Evolutionary conservation across 306 rosid genomes (phyloP).

Genomic region (Cicer cuneatum): DNA sequence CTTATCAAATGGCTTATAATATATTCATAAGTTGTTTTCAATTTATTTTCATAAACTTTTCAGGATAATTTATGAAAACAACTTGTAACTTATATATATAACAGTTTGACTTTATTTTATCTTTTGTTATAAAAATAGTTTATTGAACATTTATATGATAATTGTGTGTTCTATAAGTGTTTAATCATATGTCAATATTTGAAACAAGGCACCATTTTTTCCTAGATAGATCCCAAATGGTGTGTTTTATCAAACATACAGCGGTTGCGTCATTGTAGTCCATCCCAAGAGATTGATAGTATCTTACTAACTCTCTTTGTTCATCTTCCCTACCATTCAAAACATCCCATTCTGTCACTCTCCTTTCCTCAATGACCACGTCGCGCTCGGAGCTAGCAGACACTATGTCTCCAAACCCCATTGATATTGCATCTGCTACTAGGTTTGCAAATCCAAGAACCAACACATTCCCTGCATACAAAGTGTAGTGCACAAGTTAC

Average conservation of each 20-base stretch:
- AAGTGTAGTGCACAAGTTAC: slow-evolving; percentile 4
- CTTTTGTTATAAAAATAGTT: no score
- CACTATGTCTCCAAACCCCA: slow-evolving; percentile 74
- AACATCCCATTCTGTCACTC: slow-evolving; percentile 64
- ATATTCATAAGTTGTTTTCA: no score
- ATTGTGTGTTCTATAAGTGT: no score
- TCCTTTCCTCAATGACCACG: slow-evolving; percentile 51
- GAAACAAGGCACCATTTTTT: background rate
- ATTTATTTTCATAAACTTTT: no score
- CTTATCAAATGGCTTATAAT: background rate
- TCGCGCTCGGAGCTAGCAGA: slow-evolving; percentile 59
- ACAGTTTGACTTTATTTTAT: no score
- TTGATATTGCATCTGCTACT: slow-evolving; percentile 77
- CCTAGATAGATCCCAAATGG: background rate
- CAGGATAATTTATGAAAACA: no score
- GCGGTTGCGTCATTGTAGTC: slow-evolving; percentile 54
- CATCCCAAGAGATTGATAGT: slow-evolving; percentile 68
- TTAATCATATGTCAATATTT: no score
- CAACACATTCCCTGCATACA: slow-evolving; percentile 53
- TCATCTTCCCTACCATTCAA: slow-evolving; percentile 44
- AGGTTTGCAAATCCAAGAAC: slow-evolving; percentile 75
- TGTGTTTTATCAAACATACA: slow-evolving; percentile 41
- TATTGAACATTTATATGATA: no score
- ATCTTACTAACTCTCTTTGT: slow-evolving; percentile 45
- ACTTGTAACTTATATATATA: no score